Conservation (phyloP, 2,329 filamentous ascomycete species). For the Curvularia eragrostidis region DNA sequence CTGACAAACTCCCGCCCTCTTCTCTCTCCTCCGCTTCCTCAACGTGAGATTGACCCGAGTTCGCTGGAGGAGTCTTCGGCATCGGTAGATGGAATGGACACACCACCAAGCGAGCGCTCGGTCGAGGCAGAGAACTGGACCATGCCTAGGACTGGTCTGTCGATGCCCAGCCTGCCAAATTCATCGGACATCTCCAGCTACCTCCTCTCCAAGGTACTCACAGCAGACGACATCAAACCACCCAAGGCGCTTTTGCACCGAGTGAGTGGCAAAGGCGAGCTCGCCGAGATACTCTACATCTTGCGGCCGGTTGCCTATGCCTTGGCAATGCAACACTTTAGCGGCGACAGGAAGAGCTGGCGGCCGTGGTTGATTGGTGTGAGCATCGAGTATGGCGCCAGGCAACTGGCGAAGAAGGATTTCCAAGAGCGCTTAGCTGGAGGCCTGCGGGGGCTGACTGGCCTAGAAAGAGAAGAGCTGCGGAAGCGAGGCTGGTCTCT, state of each 20-base stretch:
- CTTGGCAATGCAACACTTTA: conserved; percentile 76
- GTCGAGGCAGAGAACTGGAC: conserved; percentile 68
- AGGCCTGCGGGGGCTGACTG: conserved; percentile 77
- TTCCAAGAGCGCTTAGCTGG: conserved; percentile 69
- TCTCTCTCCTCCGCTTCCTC: conserved; percentile 82
- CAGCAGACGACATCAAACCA: conserved; percentile 95
- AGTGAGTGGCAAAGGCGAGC: conserved; percentile 73
- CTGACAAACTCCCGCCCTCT: conserved; percentile 84
- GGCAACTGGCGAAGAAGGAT: conserved; percentile 78
- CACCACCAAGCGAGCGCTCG: conserved; percentile 49
- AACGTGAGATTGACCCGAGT: conserved; percentile 78
- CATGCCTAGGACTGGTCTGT: conserved; percentile 93
- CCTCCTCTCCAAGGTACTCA: conserved; percentile 86
- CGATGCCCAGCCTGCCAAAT: conserved; percentile 81
- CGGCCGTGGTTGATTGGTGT: conserved; percentile 89
- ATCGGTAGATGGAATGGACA: conserved; percentile 57
- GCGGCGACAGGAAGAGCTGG: conserved; percentile 80
- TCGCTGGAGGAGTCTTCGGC: conserved; percentile 60
- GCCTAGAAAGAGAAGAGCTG: conserved; percentile 89
- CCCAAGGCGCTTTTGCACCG: conserved; percentile 85
- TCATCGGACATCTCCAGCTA: conserved; percentile 84
- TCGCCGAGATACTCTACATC: conserved; percentile 92
- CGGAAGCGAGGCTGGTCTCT: conserved; percentile 86
- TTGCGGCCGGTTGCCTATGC: conserved; percentile 88
- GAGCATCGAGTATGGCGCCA: conserved; percentile 82